Percentiles rank a stretch among this genome's conserved stretches.
Evolutionary conservation across 192 early-diverging fungal genomes (phyloP).

Genomic region (Mycoemilia scoparia): DNA sequence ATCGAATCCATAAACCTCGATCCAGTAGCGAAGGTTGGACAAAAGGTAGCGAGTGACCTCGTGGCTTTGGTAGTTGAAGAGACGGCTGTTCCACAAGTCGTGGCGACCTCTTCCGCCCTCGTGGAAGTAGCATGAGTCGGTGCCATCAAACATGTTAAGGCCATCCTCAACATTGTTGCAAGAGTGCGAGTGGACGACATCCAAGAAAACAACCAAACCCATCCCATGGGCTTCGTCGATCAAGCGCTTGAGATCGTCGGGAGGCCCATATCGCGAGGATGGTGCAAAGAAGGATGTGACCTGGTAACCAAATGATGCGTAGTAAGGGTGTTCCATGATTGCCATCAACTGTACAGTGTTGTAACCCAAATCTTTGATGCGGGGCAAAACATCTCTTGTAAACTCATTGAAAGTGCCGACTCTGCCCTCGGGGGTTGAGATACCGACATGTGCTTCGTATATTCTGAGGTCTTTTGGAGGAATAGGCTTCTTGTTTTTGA

Average conservation of each 20-base stretch:
- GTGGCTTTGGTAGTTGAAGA: conserved; percentile 90
- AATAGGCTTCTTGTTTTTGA: conserved; percentile 57
- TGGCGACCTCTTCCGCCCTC: conserved; percentile 66
- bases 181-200: conserved; percentile 92
- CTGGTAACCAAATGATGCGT: conserved; percentile 95
- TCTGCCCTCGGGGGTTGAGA: conserved; percentile 64
- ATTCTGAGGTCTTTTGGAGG: conserved; percentile 51
- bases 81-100: conserved; percentile 79
- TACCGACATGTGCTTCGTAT: conserved; percentile 94
- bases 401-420: conserved; percentile 86
- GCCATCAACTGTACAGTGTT: conserved; percentile 80
- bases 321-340: conserved; percentile 98
- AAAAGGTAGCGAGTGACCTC: conserved; percentile 87
- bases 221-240: conserved; percentile 81
- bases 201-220: conserved; percentile 75
- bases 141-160: conserved; percentile 88
- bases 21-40: conserved; percentile 87
- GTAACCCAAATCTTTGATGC: conserved; percentile 68
- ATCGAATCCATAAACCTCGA: conserved; percentile 78
- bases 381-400: conserved; percentile 61
- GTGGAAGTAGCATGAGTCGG: conserved; percentile 94
- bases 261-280: conserved; percentile 79
- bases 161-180: conserved; percentile 91
- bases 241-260: conserved; percentile 80
- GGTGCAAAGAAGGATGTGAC: conserved; percentile 95